A percentile compares a stretch with the other conserved stretches of the same genome.
Evolutionary conservation across 306 rosid genomes (phyloP).

Genomic region (Carpinus viminea): DNA sequence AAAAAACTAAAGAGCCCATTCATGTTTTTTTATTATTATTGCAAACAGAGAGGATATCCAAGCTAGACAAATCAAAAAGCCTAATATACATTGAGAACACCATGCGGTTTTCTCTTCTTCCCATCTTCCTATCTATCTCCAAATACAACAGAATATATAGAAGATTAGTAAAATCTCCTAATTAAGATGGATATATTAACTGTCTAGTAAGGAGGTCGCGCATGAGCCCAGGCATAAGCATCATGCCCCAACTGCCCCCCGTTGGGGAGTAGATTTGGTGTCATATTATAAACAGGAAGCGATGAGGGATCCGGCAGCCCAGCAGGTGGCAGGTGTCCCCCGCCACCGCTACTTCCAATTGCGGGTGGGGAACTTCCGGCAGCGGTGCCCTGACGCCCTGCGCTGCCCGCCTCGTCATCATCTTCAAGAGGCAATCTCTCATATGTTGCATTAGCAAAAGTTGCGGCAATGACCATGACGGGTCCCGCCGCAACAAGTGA

Average conservation of each 20-base stretch:
- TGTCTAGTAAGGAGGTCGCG: constrained; percentile 55
- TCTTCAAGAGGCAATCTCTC: constrained; percentile 93
- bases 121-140: constrained; percentile 20
- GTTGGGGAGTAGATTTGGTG: constrained; percentile 63
- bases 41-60: constrained; percentile 36
- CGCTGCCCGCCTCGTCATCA: constrained; percentile 58
- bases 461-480: constrained; percentile 88
- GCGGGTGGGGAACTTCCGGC: constrained; percentile 53
- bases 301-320: constrained; percentile 70
- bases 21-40: constrained; percentile 37
- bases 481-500: constrained; percentile 89
- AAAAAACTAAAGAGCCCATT: constrained; percentile 29
- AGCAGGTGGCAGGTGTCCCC: constrained; percentile 37
- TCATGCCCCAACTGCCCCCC: constrained; percentile 72
- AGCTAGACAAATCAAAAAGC: constrained; percentile 23
- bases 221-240: constrained; percentile 76
- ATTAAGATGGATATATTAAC: neutral
- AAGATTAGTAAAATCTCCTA: constrained; percentile 14
- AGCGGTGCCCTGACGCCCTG: constrained; percentile 32
- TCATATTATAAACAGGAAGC: constrained; percentile 58
- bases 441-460: constrained; percentile 90
- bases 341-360: constrained; percentile 49
- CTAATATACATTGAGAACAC: constrained; percentile 40
- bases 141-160: constrained; percentile 13
- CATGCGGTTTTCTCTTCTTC: constrained; percentile 20